Percentiles rank a stretch among this genome's conserved stretches.
Evolutionary conservation across 257 asterid genomes (phyloP).

Genomic region (Coffea eugenioides): DNA sequence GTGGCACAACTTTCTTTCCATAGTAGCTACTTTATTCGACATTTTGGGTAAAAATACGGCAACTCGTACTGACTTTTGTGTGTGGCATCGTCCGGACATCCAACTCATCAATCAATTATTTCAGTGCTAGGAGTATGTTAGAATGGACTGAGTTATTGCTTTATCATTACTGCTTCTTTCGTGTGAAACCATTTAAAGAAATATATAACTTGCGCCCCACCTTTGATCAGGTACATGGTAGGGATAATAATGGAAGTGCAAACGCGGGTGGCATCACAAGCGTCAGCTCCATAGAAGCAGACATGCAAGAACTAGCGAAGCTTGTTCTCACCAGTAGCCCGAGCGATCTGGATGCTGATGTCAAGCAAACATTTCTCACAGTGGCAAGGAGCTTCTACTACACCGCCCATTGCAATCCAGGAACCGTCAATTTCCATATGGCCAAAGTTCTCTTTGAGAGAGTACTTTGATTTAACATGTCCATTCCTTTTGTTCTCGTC

Average conservation of each 20-base stretch:
- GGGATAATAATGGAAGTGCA: constrained; percentile 18
- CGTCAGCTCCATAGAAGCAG: constrained; percentile 37
- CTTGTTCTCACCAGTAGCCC: constrained; percentile 44
- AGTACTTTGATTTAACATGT: constrained; percentile 28
- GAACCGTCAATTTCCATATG: constrained; percentile 54
- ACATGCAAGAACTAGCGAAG: constrained; percentile 57
- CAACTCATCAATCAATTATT: background rate
- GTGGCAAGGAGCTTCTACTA: constrained; percentile 67
- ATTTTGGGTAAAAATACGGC: background rate
- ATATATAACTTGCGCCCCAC: background rate
- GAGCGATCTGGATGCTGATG: constrained; percentile 32
- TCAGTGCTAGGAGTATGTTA: no score
- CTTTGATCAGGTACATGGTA: constrained; percentile 24
- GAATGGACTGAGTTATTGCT: no score
- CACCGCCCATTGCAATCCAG: constrained; percentile 46
- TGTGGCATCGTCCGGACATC: background rate
- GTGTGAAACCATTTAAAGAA: background rate
- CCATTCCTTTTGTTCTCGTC: background rate
- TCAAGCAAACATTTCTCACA: constrained; percentile 53
- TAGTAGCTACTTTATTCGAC: background rate
- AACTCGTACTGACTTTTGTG: no score
- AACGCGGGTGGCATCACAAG: constrained; percentile 22
- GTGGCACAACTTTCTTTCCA: no score
- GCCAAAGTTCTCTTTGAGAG: constrained; percentile 71
- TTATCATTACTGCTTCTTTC: background rate